Evolutionary conservation across 1,139 yeast species (phyloP), one percentile per base, ranked within the genome.

Genomic region (Suhomyces ambrosiae): DNA sequence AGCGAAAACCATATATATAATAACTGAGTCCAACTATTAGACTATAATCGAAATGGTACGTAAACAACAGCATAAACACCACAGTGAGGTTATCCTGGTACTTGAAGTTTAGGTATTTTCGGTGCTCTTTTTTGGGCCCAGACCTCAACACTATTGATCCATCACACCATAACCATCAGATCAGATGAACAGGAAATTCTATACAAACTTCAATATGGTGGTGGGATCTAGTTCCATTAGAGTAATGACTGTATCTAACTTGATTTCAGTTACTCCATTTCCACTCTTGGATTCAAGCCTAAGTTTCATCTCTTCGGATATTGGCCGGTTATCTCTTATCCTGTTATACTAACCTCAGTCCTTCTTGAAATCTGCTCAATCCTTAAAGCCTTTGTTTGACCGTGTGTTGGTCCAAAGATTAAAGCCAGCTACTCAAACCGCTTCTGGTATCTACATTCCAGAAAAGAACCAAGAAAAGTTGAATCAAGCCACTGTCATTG

Each of bases 391-490:
- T 50, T 80, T 92, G 54, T 77, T 92, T 55, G 97, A 92, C 81
- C 86, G 97, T 71, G 92, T 92, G 44, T 80, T 92, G 50, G 96
- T 92, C 47, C 96, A 89, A 73, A 86, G 96, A 68, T 69, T 86
- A 59, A 89, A 89, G 77, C 95, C 96, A 43, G 82, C 88, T 58
- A 78, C 92, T 55, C 79, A 89, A 73, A 92, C 98, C 42, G 87
- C 96, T 40, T 83, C 95, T 32, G 98, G 98, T 58, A 80, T 92
- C 60, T 88, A 82, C 73, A 86, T 92, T 50, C 98, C 98, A 48
- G 98, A 92, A 71, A 88, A 88, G 75, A 89, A 90, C 74, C 95
- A 85, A 56, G 94, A 88, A 67, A 92, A 92, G 72, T 79, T 88
- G 62, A 86, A 86, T 74, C 79, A 82, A 60, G 95, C 84, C 40